Percentiles rank a stretch among this genome's conserved stretches.
phyloP scores from a whole-genome alignment of 1,139 yeast species.

The Taphrina communis region DNA sequence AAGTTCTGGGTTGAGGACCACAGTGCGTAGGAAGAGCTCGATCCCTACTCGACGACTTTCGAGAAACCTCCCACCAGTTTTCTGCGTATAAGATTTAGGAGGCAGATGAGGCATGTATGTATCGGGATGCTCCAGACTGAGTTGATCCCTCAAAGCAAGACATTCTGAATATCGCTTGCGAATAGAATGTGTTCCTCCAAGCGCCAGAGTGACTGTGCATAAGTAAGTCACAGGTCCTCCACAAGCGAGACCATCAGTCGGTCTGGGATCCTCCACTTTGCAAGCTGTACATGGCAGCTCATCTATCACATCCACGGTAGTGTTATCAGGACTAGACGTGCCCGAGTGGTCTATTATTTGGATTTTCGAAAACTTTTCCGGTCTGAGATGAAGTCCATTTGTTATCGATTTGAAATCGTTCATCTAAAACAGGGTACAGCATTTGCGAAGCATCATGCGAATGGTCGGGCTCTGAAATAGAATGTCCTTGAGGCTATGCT shows the following conservation, averaged over 20 bases:
- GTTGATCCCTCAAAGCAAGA: slow-evolving; percentile 4
- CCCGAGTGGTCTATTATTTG: slow-evolving; percentile 11
- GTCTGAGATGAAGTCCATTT: not conserved
- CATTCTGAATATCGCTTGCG: slow-evolving; percentile 27
- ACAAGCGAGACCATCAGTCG: slow-evolving; percentile 7
- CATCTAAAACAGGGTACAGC: not conserved
- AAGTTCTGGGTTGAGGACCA: slow-evolving; percentile 26
- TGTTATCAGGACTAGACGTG: not conserved
- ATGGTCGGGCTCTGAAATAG: too few species aligned
- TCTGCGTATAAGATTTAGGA: slow-evolving; percentile 24
- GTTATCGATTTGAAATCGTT: slow-evolving; percentile 23
- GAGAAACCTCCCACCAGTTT: slow-evolving; percentile 8
- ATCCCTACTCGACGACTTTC: slow-evolving; percentile 23
- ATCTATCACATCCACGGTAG: not conserved
- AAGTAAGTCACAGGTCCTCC: slow-evolving; percentile 24
- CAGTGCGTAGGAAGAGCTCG: slow-evolving; percentile 19
- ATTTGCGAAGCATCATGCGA: not conserved
- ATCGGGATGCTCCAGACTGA: not conserved
- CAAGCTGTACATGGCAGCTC: slow-evolving; percentile 10
- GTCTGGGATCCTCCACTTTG: slow-evolving; percentile 7
- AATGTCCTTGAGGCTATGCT: too few species aligned
- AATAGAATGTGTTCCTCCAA: slow-evolving; percentile 14
- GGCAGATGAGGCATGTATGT: slow-evolving; percentile 20
- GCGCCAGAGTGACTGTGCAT: not conserved
- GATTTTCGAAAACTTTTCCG: slow-evolving; percentile 18